Conservation (phyloP, 257 asterid genomes). For the Nicotiana knightiana region DNA sequence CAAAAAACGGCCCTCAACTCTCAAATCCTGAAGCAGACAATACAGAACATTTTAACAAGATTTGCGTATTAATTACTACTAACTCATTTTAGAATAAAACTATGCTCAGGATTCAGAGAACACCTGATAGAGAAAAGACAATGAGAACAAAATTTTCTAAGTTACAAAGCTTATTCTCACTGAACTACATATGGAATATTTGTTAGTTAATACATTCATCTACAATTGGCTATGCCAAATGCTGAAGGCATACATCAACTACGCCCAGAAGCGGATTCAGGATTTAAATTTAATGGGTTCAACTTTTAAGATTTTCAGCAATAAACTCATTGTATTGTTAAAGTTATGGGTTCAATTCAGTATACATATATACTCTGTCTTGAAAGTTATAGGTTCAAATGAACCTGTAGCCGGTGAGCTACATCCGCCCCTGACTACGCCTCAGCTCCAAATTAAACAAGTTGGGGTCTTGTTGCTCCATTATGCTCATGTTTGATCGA, state of each 20-base stretch:
- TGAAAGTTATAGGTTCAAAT: no score
- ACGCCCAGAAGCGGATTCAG: background rate
- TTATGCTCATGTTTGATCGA: background rate
- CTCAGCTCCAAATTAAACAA: background rate
- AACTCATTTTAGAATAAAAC: background rate
- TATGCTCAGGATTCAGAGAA: background rate
- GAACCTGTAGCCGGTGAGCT: no score
- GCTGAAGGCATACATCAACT: background rate
- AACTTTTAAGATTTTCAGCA: no score
- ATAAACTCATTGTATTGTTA: no score
- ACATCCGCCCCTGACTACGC: no score
- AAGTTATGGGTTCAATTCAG: no score
- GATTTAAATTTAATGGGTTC: no score
- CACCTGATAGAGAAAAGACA: background rate
- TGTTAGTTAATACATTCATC: background rate
- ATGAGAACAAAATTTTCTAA: background rate
- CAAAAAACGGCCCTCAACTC: slow-evolving; percentile 13
- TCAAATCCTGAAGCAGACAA: slow-evolving; percentile 26
- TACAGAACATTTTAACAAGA: background rate
- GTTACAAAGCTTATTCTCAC: background rate
- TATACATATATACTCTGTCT: no score
- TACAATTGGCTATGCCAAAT: background rate
- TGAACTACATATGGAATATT: background rate
- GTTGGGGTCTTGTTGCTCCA: background rate
- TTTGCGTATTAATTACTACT: background rate